A percentile compares a stretch with the other conserved stretches of the same genome.
phyloP scores from a whole-genome alignment of 441 rosid species.

The Hypseocharis bilobata region DNA sequence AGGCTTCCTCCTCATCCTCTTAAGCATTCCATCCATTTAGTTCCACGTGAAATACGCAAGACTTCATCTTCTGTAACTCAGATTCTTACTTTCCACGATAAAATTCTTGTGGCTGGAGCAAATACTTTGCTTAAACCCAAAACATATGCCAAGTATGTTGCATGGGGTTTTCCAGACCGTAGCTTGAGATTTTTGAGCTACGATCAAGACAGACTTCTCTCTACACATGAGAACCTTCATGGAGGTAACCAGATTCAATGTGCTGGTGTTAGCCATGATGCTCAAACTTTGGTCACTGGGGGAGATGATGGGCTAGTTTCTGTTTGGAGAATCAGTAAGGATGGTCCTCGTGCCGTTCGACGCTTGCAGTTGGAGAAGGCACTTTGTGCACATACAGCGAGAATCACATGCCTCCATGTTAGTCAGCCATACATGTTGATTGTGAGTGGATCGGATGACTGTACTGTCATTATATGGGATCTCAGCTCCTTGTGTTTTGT shows the following conservation, averaged over 20 bases:
- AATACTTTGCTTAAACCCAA: slow-evolving; percentile 82
- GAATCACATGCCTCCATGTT: slow-evolving; percentile 78
- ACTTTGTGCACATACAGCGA: slow-evolving; percentile 75
- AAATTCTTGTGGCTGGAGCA: slow-evolving; percentile 64
- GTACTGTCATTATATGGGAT: slow-evolving; percentile 90
- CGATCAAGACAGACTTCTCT: slow-evolving; percentile 88
- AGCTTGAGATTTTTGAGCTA: slow-evolving; percentile 95
- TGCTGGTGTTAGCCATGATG: slow-evolving; percentile 82
- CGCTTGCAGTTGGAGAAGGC: slow-evolving; percentile 65
- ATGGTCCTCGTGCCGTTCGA: slow-evolving; percentile 49
- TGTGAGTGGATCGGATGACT: slow-evolving; percentile 91
- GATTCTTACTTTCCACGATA: slow-evolving; percentile 68
- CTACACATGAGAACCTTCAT: slow-evolving; percentile 97
- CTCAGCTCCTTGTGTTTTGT: slow-evolving; percentile 80
- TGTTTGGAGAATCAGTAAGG: slow-evolving; percentile 80
- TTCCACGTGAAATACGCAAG: slow-evolving; percentile 82
- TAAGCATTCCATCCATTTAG: slow-evolving; percentile 67
- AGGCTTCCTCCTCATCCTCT: slow-evolving; percentile 78
- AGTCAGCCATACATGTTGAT: slow-evolving; percentile 97
- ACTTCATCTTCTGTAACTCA: slow-evolving; percentile 63
- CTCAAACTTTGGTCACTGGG: slow-evolving; percentile 80
- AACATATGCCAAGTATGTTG: slow-evolving; percentile 69
- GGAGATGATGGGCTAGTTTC: slow-evolving; percentile 86
- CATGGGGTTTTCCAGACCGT: slow-evolving; percentile 97
- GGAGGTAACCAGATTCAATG: slow-evolving; percentile 91